Percentiles rank a stretch among this genome's conserved stretches.
Conservation (phyloP, 192 early-diverging fungal genomes). For the Coemansia sp. region DNA sequence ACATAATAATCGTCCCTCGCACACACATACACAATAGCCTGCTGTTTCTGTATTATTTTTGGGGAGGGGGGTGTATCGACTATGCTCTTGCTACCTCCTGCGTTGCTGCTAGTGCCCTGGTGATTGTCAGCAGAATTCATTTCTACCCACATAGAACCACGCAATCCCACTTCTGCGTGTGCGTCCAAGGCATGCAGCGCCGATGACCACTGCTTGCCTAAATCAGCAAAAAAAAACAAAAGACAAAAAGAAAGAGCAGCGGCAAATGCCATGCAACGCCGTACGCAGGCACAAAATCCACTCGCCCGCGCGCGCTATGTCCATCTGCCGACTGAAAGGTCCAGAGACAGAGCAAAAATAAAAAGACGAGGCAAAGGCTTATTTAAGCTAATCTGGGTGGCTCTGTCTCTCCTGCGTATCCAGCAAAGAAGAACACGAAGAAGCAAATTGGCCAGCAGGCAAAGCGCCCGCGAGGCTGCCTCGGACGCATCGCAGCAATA, state of each 20-base stretch:
- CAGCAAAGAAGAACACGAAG: too few relatives aligned
- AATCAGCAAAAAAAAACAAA: too few relatives aligned
- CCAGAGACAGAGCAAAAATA: not conserved
- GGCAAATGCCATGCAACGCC: not conserved
- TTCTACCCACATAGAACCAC: not conserved
- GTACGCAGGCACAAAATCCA: not conserved
- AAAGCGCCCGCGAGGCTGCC: too few relatives aligned
- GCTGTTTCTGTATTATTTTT: too few relatives aligned
- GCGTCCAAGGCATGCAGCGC: not conserved
- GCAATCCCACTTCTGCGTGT: not conserved
- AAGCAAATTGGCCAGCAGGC: too few relatives aligned
- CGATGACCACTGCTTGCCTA: too few relatives aligned
- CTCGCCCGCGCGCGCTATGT: not conserved
- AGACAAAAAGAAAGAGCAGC: not conserved
- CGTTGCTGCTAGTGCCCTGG: not conserved
- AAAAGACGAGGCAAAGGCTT: too few relatives aligned
- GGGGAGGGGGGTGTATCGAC: not conserved
- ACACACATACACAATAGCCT: not conserved
- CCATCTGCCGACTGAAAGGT: not conserved
- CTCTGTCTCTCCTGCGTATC: too few relatives aligned
- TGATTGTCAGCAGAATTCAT: slow-evolving; percentile 4
- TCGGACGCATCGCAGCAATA: too few relatives aligned
- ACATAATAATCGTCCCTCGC: not conserved
- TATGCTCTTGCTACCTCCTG: too few relatives aligned
- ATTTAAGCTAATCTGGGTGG: too few relatives aligned